Conservation (phyloP, 768 basidiomycete species). For the Amylocystis lapponica region DNA sequence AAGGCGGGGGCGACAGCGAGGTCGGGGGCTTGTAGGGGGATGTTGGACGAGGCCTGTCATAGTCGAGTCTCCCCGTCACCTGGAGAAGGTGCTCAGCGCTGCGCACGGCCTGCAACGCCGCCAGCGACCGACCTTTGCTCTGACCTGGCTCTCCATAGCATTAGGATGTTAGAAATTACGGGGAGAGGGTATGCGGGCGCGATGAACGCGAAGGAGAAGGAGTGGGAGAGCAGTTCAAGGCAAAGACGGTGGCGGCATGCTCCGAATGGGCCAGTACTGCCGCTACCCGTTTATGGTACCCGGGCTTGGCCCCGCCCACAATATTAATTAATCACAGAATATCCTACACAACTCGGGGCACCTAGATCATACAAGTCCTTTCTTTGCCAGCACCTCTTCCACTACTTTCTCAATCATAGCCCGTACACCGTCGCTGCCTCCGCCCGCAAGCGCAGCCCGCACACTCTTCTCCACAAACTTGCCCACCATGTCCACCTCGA, state of each 20-base stretch:
- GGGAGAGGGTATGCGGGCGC: too few species aligned
- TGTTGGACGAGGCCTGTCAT: constrained; percentile 37
- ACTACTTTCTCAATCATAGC: constrained; percentile 54
- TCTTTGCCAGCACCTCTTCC: constrained; percentile 44
- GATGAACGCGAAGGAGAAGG: not conserved
- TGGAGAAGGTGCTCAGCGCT: constrained; percentile 26
- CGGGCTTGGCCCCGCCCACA: too few species aligned
- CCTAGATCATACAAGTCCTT: constrained; percentile 32
- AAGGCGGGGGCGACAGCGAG: constrained; percentile 22
- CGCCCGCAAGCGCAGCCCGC: constrained; percentile 53
- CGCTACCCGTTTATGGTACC: too few species aligned
- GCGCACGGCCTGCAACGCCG: constrained; percentile 4
- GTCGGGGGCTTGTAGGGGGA: constrained; percentile 41
- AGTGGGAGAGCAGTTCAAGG: not conserved
- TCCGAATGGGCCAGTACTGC: not conserved
- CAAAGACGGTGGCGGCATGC: not conserved
- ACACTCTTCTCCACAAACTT: constrained; percentile 90
- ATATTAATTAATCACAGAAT: too few species aligned
- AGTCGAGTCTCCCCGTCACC: constrained; percentile 50
- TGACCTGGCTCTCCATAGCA: constrained; percentile 35
- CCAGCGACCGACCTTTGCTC: constrained; percentile 42
- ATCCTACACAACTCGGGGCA: too few species aligned
- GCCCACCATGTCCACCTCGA: constrained; percentile 94
- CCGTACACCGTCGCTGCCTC: constrained; percentile 41
- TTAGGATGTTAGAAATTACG: too few species aligned